Evolutionary conservation across 257 asterid genomes (phyloP).

Genomic region (Nyctanthes arbortristis): DNA sequence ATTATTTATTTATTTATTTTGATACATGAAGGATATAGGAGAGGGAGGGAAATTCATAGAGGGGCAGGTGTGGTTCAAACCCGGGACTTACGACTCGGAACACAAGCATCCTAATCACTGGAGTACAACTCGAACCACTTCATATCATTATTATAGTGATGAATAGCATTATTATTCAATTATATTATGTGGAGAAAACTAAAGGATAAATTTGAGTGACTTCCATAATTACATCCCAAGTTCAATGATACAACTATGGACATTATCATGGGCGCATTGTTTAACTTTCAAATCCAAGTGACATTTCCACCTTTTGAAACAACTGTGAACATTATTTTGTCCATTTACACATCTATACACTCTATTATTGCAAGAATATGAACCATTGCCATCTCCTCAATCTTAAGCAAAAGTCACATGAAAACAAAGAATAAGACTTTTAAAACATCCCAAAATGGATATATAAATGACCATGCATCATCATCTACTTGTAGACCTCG

Average conservation of each 20-base stretch:
- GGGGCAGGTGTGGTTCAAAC: too few relatives aligned
- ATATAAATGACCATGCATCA: too few relatives aligned
- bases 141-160: too few relatives aligned
- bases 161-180: too few relatives aligned
- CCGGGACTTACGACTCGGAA: too few relatives aligned
- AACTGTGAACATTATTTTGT: slow-evolving; percentile 11
- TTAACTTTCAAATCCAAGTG: slow-evolving; percentile 4
- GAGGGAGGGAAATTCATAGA: too few relatives aligned
- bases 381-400: slow-evolving; percentile 9
- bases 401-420: slow-evolving; percentile 27
- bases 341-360: slow-evolving; percentile 1
- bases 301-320: slow-evolving; percentile 4
- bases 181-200: too few relatives aligned
- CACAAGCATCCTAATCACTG: too few relatives aligned
- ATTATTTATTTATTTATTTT: too few relatives aligned
- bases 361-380: slow-evolving; percentile 32
- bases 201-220: background rate
- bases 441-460: slow-evolving; percentile 9
- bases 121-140: too few relatives aligned
- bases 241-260: background rate
- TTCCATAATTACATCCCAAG: background rate
- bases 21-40: too few relatives aligned
- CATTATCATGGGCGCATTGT: background rate
- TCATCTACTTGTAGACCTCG: slow-evolving; percentile 19
- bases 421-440: slow-evolving; percentile 21